Evolutionary conservation across 2,329 filamentous ascomycete genomes (phyloP).

Genomic region (Colletotrichum sp.): DNA sequence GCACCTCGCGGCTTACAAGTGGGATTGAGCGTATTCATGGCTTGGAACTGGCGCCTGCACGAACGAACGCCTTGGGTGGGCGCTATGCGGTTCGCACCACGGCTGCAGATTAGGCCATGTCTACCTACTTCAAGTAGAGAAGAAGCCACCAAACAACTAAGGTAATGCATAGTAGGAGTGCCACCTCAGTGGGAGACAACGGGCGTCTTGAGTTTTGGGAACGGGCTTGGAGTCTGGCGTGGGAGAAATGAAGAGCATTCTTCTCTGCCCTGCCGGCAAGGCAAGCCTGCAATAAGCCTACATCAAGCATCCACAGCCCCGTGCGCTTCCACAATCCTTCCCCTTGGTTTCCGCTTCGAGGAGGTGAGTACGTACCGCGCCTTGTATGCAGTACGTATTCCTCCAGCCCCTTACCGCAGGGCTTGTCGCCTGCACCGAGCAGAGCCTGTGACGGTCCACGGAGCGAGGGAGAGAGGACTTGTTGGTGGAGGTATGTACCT

Average conservation of each 20-base stretch:
- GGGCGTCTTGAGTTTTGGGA: not conserved
- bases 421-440: not conserved
- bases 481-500: not conserved
- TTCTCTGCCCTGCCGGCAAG: not conserved
- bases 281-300: not conserved
- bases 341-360: constrained; percentile 7
- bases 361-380: not conserved
- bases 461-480: not conserved
- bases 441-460: not conserved
- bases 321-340: not conserved
- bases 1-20: not conserved
- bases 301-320: not conserved
- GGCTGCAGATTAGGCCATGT: not conserved
- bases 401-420: not conserved
- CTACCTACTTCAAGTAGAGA: not conserved
- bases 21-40: not conserved
- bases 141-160: not conserved
- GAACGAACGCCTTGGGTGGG: not conserved
- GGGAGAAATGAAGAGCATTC: not conserved
- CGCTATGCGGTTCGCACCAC: not conserved
- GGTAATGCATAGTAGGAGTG: not conserved
- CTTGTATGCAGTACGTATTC: not conserved
- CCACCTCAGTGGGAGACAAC: not conserved
- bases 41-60: not conserved
- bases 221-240: not conserved